A percentile compares a stretch with the other conserved stretches of the same genome.
Conservation (phyloP, 2,329 filamentous ascomycete genomes). For the Knufia fluminis region DNA sequence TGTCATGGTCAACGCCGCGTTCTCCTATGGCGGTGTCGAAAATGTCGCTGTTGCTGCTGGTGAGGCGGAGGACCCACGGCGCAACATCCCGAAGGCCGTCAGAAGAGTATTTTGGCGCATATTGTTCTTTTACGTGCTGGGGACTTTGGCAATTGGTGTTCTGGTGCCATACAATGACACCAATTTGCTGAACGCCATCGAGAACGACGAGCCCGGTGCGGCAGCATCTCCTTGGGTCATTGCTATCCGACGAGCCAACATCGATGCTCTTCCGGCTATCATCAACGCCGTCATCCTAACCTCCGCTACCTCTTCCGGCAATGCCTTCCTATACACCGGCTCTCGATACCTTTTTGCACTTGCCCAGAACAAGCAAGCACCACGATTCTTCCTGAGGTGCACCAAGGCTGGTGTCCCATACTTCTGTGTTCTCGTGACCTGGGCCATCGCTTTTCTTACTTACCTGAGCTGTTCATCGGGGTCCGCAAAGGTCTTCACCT, state of each 20-base stretch:
- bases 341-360: conserved; percentile 43
- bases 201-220: conserved; percentile 27
- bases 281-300: conserved; percentile 69
- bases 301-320: conserved; percentile 60
- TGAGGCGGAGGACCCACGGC: conserved; percentile 38
- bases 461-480: conserved; percentile 60
- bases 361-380: conserved; percentile 42
- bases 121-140: conserved; percentile 68
- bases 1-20: conserved; percentile 39
- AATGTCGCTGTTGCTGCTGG: conserved; percentile 41
- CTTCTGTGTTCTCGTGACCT: conserved; percentile 57
- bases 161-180: conserved; percentile 58
- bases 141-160: conserved; percentile 68
- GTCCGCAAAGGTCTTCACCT: conserved; percentile 57
- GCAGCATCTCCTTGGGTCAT: conserved; percentile 47
- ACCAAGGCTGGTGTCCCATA: conserved; percentile 52
- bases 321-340: conserved; percentile 52
- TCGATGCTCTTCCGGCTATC: conserved; percentile 58
- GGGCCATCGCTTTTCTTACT: conserved; percentile 57
- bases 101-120: conserved; percentile 43
- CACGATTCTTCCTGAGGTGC: conserved; percentile 48
- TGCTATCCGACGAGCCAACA: conserved; percentile 42
- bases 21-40: conserved; percentile 44
- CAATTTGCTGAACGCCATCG: conserved; percentile 41
- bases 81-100: conserved; percentile 34